Evolutionary conservation across 2,329 filamentous ascomycete species (phyloP).

Genomic region (Trichoderma pleuroti): DNA sequence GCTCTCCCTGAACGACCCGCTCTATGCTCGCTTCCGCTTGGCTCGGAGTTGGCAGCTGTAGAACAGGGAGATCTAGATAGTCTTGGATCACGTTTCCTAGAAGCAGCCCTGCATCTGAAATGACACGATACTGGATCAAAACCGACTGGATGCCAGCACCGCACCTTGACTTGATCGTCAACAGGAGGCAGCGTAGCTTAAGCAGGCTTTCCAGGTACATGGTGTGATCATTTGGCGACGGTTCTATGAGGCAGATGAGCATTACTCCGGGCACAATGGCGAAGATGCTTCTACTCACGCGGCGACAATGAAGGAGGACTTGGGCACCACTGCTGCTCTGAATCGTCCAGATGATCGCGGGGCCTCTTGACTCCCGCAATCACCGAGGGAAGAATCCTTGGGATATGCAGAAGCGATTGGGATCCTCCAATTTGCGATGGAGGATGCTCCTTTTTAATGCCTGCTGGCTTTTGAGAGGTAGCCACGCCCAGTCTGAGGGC

Average conservation of each 20-base stretch:
- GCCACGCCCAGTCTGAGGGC: background rate
- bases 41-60: conserved; percentile 18
- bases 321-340: background rate
- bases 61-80: conserved; percentile 18
- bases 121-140: background rate
- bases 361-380: conserved; percentile 1
- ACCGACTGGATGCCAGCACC: background rate
- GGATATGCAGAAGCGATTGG: background rate
- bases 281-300: background rate
- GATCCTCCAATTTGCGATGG: background rate
- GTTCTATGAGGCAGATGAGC: conserved; percentile 16
- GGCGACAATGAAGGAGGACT: background rate
- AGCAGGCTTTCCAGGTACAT: conserved; percentile 21
- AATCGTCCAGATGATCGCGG: background rate
- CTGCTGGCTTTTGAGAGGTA: background rate
- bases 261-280: background rate
- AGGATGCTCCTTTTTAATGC: background rate
- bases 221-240: conserved; percentile 14
- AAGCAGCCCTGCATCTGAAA: conserved; percentile 21
- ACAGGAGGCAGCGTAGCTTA: conserved; percentile 15
- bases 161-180: conserved; percentile 17
- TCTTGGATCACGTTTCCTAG: conserved; percentile 17
- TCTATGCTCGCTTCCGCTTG: background rate
- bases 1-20: conserved; percentile 23
- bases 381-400: background rate